Base-by-base conservation (phyloP, 177 flowering plant genomes). In the Vitis hybrid region DNA sequence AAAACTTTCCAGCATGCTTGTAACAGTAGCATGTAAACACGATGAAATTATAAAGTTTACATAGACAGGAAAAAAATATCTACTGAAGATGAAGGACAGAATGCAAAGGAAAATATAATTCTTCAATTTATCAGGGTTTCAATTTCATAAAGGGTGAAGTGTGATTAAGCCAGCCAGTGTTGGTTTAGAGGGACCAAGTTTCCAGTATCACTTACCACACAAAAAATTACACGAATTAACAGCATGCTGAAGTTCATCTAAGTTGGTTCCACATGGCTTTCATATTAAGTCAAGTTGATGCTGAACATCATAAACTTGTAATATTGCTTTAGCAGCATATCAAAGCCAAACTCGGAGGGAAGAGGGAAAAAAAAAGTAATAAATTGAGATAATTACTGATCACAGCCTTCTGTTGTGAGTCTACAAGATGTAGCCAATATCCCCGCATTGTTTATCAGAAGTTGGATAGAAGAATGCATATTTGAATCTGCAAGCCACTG, bases 361-460 rank as follows among this genome's bases (percentile, higher is more conserved):
- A 11, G 31, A 51, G 56, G 20, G 29, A 20, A 19, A 5, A 19
- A 10, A 50, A 51, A 22, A 57, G 45, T 31, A 61, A 53, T 11
- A 62, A 63, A 67, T 1, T 39, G 31, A 71, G 72, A 71, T 56
- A 69, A 64, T 90, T 86, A 91, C 99, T 82, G 80, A 75, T 94
- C 99, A 79, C 78, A 86, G 67, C 97, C 94, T 72, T 93, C 89
- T 19, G 81, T 15, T 20, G 92, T 86, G 62, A 75, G 50, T 78
- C 92, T 83, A 51, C 60, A 26, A n/a, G 98, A 88, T 49, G 90
- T 87, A 78, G 98, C 95, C 60, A 94, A 78, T 78, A 91, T 87
- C 74, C 99, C 99, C 70, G 97, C 99, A 86, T 93, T 93, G 84
- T 93, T 94, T 60, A 94, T 83, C 75, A 94, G 74, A 64, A 94